Percentiles rank a stretch among this genome's conserved stretches.
phyloP scores from a whole-genome alignment of 306 rosid species.

The Lithocarpus polystachyus region DNA sequence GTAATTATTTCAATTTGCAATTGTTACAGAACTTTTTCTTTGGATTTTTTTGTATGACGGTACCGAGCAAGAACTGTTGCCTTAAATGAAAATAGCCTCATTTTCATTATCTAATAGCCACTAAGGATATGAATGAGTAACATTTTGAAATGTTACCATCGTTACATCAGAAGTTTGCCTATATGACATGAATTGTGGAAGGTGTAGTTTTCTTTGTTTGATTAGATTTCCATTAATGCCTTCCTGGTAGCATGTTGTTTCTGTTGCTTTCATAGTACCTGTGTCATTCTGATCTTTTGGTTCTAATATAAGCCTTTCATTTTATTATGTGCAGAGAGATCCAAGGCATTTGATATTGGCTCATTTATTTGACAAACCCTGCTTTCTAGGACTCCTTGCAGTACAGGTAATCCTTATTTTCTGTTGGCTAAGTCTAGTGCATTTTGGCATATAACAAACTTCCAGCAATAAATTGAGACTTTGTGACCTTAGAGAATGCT shows the following conservation, averaged over 20 bases:
- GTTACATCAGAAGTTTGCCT: neutral
- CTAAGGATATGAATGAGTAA: neutral
- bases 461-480: neutral
- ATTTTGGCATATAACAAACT: neutral
- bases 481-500: too few relatives aligned
- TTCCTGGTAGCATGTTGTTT: neutral
- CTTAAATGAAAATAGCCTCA: neutral
- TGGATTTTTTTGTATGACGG: neutral
- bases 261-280: neutral
- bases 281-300: neutral
- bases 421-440: neutral
- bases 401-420: conserved; percentile 52
- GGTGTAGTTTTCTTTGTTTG: neutral
- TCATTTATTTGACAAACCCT: conserved; percentile 86
- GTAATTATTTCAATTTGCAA: neutral
- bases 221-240: neutral
- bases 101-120: neutral
- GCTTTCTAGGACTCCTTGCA: conserved; percentile 84
- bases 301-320: conserved; percentile 7
- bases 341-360: conserved; percentile 70
- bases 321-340: conserved; percentile 43
- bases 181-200: neutral
- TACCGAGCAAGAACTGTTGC: neutral
- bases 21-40: neutral
- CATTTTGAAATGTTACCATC: neutral